Conservation (phyloP, 306 rosid genomes). For the Quillaja saponaria region DNA sequence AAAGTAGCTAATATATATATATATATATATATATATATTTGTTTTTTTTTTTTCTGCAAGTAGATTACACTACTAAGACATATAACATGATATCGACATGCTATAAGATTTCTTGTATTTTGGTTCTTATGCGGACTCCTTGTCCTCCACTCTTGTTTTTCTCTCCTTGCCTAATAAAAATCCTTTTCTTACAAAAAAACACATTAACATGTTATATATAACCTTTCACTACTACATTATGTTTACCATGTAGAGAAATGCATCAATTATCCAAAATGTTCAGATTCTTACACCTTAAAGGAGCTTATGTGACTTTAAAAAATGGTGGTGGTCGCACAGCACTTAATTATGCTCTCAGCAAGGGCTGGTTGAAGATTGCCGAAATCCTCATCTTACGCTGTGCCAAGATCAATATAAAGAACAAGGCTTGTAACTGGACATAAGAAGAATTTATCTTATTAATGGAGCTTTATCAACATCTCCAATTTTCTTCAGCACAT, state of each 20-base stretch:
- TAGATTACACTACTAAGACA: no score
- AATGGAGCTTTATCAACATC: conserved; percentile 21
- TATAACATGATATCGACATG: no score
- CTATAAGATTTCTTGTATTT: no score
- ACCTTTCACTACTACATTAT: not conserved
- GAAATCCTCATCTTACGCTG: conserved; percentile 65
- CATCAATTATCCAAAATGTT: conserved; percentile 18
- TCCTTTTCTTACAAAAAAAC: not conserved
- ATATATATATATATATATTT: no score
- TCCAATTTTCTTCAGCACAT: conserved; percentile 8
- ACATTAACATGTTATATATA: not conserved
- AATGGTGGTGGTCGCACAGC: conserved; percentile 82
- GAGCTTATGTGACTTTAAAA: conserved; percentile 76
- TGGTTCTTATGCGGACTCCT: no score
- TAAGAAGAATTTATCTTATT: conserved; percentile 11
- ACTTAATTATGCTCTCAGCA: conserved; percentile 93
- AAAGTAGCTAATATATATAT: not conserved
- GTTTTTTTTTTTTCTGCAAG: no score
- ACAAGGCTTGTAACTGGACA: conserved; percentile 61
- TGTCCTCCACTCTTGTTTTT: no score
- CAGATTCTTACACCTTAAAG: conserved; percentile 40
- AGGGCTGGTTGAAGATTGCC: conserved; percentile 82
- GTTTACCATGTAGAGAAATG: conserved; percentile 11
- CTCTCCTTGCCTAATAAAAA: not conserved
- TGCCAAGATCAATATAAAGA: conserved; percentile 72